Evolutionary conservation across 2,329 filamentous ascomycete species (phyloP).

Genomic region (Aspergillus brasiliensis): DNA sequence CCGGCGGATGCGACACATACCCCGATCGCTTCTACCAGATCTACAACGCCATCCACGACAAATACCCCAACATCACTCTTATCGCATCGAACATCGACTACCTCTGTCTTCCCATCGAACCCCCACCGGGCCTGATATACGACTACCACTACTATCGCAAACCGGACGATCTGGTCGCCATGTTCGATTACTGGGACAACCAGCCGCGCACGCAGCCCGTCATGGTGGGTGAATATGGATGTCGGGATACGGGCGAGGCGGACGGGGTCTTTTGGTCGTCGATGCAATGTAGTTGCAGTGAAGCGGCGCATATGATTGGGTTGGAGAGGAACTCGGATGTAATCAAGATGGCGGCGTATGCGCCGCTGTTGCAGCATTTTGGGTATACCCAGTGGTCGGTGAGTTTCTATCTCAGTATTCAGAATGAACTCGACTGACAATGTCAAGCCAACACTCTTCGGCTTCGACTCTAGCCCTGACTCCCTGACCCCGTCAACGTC

Average conservation of each 20-base stretch:
- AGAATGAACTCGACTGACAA: too few species aligned
- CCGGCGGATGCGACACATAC: slow-evolving; percentile 54
- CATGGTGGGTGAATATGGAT: slow-evolving; percentile 36
- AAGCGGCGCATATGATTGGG: slow-evolving; percentile 66
- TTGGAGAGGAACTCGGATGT: slow-evolving; percentile 42
- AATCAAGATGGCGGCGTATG: slow-evolving; percentile 40
- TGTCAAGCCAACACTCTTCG: too few species aligned
- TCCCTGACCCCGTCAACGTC: slow-evolving; percentile 35
- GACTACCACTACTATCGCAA: slow-evolving; percentile 57
- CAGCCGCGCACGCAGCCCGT: slow-evolving; percentile 37
- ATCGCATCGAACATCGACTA: slow-evolving; percentile 51
- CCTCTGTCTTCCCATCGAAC: slow-evolving; percentile 28
- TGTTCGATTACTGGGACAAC: slow-evolving; percentile 60
- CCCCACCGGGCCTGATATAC: slow-evolving; percentile 42
- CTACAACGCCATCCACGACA: slow-evolving; percentile 57
- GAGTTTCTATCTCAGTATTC: too few species aligned
- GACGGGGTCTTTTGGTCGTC: slow-evolving; percentile 28
- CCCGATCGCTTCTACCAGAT: slow-evolving; percentile 61
- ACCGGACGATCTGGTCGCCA: slow-evolving; percentile 53
- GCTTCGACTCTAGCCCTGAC: slow-evolving; percentile 26
- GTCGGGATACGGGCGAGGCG: slow-evolving; percentile 23
- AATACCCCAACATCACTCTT: slow-evolving; percentile 59
- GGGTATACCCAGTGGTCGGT: slow-evolving; percentile 39
- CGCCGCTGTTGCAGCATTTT: slow-evolving; percentile 40
- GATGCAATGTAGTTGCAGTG: slow-evolving; percentile 58